These are phyloP conservation scores for Corylus heterophylla DNA, from an alignment of 306 rosid species.

Conservation along the genomic window DNA sequence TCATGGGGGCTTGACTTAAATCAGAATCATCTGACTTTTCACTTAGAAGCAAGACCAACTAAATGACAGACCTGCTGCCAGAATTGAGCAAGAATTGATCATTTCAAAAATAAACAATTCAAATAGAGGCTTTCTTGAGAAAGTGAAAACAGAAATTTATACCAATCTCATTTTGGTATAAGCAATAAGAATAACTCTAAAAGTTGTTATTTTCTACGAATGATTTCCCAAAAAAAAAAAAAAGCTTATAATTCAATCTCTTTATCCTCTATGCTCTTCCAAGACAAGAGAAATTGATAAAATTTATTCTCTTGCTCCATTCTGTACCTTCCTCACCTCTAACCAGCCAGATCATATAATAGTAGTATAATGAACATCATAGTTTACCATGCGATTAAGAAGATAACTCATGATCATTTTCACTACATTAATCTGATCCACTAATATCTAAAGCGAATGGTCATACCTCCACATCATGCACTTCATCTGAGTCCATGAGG, in stretches of 20 bases:
- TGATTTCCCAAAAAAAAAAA: neutral
- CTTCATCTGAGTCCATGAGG: conserved; percentile 73
- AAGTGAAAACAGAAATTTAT: neutral
- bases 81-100: neutral
- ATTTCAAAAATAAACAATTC: neutral
- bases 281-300: neutral
- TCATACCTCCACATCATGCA: conserved; percentile 54
- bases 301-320: neutral
- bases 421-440: neutral
- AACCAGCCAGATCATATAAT: neutral
- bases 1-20: no score
- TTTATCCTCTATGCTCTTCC: neutral
- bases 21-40: neutral
- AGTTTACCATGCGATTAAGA: neutral
- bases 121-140: neutral
- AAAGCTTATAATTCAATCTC: neutral
- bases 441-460: neutral
- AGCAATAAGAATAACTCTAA: neutral
- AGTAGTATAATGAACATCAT: neutral
- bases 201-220: neutral
- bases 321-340: neutral
- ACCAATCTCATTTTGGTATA: neutral
- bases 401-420: neutral
- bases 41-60: neutral
- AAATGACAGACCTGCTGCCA: neutral